Conservation (phyloP, 306 rosid genomes). For the Dalbergia oliveri region DNA sequence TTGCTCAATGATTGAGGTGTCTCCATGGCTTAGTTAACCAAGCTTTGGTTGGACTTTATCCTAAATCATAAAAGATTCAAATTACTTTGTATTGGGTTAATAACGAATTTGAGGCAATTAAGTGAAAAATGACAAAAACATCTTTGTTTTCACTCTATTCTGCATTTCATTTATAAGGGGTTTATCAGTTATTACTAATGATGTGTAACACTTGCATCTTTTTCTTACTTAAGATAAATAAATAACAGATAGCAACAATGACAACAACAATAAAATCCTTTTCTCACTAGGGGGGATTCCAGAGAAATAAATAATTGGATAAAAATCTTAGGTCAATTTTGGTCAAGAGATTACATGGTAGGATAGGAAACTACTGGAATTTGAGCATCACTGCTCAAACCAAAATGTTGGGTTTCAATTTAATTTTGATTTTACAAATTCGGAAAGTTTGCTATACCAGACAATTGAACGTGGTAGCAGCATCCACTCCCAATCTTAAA, state of each 20-base stretch:
- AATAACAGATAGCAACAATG: too few species aligned
- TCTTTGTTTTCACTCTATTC: too few species aligned
- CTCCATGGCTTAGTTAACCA: neutral
- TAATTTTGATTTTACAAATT: neutral
- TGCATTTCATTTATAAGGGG: too few species aligned
- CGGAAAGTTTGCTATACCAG: neutral
- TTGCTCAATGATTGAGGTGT: neutral
- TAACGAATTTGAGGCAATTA: neutral
- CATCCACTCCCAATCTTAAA: slow-evolving; percentile 24
- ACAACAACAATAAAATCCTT: too few species aligned
- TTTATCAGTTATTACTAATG: too few species aligned
- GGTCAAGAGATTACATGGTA: neutral
- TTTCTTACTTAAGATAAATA: neutral
- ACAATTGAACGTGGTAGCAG: slow-evolving; percentile 21
- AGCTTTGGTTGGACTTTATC: neutral
- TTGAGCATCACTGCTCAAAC: slow-evolving; percentile 12
- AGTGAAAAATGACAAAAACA: neutral
- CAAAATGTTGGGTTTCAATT: slow-evolving; percentile 3
- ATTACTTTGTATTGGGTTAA: neutral
- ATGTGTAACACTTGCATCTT: neutral
- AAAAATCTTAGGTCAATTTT: neutral
- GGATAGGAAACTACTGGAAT: neutral
- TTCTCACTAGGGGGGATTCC: too few species aligned
- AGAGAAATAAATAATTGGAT: neutral
- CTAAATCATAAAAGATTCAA: neutral